Evolutionary conservation across 192 early-diverging fungal species (phyloP).

Genomic region (Backusella tarrabulga): DNA sequence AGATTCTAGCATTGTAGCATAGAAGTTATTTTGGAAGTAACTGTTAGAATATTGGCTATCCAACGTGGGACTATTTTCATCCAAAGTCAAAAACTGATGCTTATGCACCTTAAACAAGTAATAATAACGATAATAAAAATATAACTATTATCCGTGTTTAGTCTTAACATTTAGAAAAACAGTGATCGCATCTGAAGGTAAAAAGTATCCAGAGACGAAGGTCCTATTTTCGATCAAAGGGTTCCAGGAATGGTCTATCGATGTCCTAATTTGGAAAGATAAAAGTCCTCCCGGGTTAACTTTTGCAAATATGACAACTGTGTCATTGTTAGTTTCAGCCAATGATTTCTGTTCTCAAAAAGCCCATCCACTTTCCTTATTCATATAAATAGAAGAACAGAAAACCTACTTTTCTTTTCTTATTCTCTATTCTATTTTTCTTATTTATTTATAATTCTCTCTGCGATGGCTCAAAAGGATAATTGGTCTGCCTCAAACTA

Average conservation of each 20-base stretch:
- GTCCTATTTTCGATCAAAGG: background rate
- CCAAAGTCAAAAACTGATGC: no score
- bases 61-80: no score
- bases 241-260: background rate
- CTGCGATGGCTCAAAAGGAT: constrained; percentile 22
- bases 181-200: background rate
- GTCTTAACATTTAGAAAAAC: background rate
- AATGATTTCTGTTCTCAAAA: background rate
- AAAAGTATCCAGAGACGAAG: background rate
- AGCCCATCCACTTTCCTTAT: background rate
- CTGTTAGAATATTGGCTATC: no score
- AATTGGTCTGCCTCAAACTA: constrained; percentile 56
- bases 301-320: background rate
- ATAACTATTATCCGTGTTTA: background rate
- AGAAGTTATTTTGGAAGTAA: no score
- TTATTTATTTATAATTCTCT: background rate
- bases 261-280: background rate
- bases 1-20: no score
- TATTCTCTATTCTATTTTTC: background rate
- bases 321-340: constrained; percentile 1
- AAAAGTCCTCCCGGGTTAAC: background rate
- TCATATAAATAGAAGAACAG: background rate
- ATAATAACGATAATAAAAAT: background rate
- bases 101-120: no score
- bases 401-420: background rate